Evolutionary conservation across 2,329 filamentous ascomycete species (phyloP).

Genomic region (Epichloe sp.): DNA sequence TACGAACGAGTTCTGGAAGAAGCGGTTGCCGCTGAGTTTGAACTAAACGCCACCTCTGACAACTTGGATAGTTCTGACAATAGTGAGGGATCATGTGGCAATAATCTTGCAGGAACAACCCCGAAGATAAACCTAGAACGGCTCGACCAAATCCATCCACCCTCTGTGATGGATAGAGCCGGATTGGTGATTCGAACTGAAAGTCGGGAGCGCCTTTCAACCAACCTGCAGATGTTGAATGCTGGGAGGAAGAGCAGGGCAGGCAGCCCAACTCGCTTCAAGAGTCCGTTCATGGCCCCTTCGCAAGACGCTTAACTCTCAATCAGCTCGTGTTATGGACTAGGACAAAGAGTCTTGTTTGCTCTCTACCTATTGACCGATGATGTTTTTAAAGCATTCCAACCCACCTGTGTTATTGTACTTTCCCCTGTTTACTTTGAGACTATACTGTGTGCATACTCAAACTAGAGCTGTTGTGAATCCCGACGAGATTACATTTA

Average conservation of each 20-base stretch:
- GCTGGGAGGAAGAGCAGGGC: slow-evolving; percentile 44
- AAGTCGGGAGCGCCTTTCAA: slow-evolving; percentile 64
- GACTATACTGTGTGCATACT: background rate
- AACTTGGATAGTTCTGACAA: slow-evolving; percentile 52
- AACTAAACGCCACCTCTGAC: slow-evolving; percentile 56
- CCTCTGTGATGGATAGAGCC: slow-evolving; percentile 45
- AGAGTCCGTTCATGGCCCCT: slow-evolving; percentile 42
- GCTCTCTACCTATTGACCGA: background rate
- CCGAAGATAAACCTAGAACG: slow-evolving; percentile 44
- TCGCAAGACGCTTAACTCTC: slow-evolving; percentile 26
- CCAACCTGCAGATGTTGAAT: slow-evolving; percentile 39
- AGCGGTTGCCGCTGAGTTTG: slow-evolving; percentile 61
- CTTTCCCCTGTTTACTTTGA: background rate
- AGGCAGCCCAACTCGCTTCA: slow-evolving; percentile 43
- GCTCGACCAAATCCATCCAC: slow-evolving; percentile 32
- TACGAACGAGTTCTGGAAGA: slow-evolving; percentile 85
- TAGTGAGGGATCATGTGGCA: slow-evolving; percentile 41
- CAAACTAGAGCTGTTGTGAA: too few relatives aligned
- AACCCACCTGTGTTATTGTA: background rate
- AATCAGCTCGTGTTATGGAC: background rate
- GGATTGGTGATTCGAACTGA: slow-evolving; percentile 74
- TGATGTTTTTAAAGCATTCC: background rate
- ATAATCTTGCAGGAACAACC: slow-evolving; percentile 54
- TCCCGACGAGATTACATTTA: background rate
- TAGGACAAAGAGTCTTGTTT: background rate